phyloP scores from a whole-genome alignment of 371 early-diverging fungal genomes.

The Encephalitozoon hellem region DNA sequence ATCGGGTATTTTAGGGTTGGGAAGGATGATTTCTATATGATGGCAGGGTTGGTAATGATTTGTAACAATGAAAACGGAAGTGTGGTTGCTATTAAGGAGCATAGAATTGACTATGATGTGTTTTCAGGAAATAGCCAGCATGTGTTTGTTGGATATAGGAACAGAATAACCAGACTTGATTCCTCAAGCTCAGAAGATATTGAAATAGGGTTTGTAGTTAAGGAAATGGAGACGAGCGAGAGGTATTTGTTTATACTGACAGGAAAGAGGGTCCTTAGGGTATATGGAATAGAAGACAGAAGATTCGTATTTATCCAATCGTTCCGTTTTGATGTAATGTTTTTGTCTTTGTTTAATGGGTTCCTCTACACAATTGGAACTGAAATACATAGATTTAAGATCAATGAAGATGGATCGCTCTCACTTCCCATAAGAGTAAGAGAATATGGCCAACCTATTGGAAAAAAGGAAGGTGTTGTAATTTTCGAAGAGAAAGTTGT shows the following conservation, averaged over 20 bases:
- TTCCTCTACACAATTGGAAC: neutral
- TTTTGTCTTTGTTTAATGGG: neutral
- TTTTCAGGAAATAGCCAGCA: neutral
- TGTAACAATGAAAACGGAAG: neutral
- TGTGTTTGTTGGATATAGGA: neutral
- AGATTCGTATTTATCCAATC: neutral
- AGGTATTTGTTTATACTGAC: neutral
- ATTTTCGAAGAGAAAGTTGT: neutral
- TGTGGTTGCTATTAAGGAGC: neutral
- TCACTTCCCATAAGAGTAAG: neutral
- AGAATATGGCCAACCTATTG: neutral
- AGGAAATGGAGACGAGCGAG: neutral
- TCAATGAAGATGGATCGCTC: constrained; percentile 1
- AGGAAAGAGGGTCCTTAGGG: neutral
- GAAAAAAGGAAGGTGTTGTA: neutral
- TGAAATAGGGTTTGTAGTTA: neutral
- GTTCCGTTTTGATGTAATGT: neutral
- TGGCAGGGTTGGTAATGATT: neutral
- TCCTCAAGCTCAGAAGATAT: neutral
- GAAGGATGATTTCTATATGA: neutral
- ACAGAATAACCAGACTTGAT: neutral
- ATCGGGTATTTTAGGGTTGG: neutral
- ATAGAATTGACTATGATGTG: neutral
- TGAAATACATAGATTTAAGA: neutral
- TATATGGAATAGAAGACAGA: neutral